A percentile compares a stretch with the other conserved stretches of the same genome.
Conservation (phyloP, 192 early-diverging fungal species). For the Phycomyces nitens region DNA sequence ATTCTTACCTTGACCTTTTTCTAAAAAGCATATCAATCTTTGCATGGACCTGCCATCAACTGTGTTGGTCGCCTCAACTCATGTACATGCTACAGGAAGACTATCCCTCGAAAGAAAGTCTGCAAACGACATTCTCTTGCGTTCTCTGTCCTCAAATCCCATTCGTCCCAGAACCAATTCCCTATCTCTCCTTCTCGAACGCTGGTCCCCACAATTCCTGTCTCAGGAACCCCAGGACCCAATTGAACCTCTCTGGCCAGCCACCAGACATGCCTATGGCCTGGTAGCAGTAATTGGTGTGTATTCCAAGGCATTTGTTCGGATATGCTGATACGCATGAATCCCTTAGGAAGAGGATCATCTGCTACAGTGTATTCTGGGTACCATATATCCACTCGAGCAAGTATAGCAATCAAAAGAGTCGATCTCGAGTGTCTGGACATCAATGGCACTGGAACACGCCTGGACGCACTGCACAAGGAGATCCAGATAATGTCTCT, state of each 20-base stretch:
- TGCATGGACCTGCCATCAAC: no score
- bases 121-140: no score
- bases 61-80: background rate
- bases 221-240: background rate
- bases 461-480: conserved; percentile 22
- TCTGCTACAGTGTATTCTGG: conserved; percentile 27
- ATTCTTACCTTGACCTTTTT: background rate
- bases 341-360: conserved; percentile 18
- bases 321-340: no score
- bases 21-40: background rate
- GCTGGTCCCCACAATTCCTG: background rate
- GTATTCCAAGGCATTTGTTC: background rate
- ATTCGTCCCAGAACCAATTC: no score
- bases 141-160: no score
- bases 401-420: conserved; percentile 23
- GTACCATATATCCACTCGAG: conserved; percentile 7
- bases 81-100: background rate
- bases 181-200: no score
- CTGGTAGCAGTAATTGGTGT: background rate
- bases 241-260: no score
- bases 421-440: conserved; percentile 3
- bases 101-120: no score
- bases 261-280: background rate
- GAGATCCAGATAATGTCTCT: conserved; percentile 34
- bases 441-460: conserved; percentile 11